These are phyloP conservation scores for Cicer judaicum DNA, from an alignment of 306 rosid genomes.

Conservation along the genomic window DNA sequence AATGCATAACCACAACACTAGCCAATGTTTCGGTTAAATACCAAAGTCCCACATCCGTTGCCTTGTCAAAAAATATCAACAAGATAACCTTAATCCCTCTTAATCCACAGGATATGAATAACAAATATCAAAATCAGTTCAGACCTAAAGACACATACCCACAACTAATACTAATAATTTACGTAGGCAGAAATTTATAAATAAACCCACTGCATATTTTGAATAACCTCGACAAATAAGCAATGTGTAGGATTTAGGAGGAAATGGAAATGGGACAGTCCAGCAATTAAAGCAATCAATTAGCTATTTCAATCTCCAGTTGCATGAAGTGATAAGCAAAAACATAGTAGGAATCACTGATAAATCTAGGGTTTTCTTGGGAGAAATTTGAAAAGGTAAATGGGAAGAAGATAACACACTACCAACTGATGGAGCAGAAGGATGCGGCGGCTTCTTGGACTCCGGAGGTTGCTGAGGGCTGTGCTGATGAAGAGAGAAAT, in stretches of 20 bases:
- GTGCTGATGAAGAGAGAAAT: too few species aligned
- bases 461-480: not conserved
- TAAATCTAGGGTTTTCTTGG: constrained; percentile 1
- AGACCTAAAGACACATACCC: not conserved
- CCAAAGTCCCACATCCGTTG: not conserved
- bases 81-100: not conserved
- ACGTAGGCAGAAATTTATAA: not conserved
- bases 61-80: not conserved
- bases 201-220: not conserved
- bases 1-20: constrained; percentile 13
- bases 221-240: not conserved
- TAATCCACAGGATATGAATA: not conserved
- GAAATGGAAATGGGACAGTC: not conserved
- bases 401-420: not conserved
- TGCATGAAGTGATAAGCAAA: not conserved
- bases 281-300: not conserved
- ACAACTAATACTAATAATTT: not conserved
- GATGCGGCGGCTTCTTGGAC: not conserved
- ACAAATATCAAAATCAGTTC: not conserved
- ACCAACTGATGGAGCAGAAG: not conserved
- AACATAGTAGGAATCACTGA: not conserved
- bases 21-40: constrained; percentile 1
- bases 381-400: not conserved
- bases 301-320: not conserved
- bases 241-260: not conserved